These are phyloP conservation scores for Termitomyces sp. DNA, from an alignment of 768 basidiomycete genomes.

Conservation along the genomic window DNA sequence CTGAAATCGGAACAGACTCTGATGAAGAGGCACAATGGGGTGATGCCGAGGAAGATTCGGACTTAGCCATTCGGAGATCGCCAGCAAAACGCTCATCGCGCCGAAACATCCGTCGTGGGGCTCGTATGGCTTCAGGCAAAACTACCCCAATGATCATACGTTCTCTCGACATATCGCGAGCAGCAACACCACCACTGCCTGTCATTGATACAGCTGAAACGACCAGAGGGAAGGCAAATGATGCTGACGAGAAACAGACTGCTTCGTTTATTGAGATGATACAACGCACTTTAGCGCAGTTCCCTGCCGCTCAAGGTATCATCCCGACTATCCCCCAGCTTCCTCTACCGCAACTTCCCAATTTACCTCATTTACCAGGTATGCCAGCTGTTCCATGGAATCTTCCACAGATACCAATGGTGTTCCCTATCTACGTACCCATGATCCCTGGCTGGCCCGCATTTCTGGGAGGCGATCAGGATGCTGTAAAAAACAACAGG, in stretches of 20 bases:
- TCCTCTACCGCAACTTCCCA: slow-evolving; percentile 51
- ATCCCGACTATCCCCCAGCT: slow-evolving; percentile 41
- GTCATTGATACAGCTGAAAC: slow-evolving; percentile 11
- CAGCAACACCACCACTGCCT: slow-evolving; percentile 25
- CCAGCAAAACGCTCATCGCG: slow-evolving; percentile 27
- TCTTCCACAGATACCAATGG: slow-evolving; percentile 65
- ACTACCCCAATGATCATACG: slow-evolving; percentile 19
- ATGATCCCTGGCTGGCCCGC: slow-evolving; percentile 58
- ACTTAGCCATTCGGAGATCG: slow-evolving; percentile 29
- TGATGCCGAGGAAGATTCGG: slow-evolving; percentile 66
- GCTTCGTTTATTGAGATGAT: slow-evolving; percentile 64
- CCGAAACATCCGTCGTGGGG: slow-evolving; percentile 25
- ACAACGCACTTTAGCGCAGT: slow-evolving; percentile 66
- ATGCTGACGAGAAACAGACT: slow-evolving; percentile 40
- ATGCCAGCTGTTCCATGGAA: slow-evolving; percentile 62
- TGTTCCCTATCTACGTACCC: slow-evolving; percentile 77
- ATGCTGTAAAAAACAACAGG: slow-evolving; percentile 22
- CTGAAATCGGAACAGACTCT: slow-evolving; percentile 20
- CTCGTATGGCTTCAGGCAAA: slow-evolving; percentile 22
- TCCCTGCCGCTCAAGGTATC: slow-evolving; percentile 50
- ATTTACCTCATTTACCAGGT: slow-evolving; percentile 62
- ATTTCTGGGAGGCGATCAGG: slow-evolving; percentile 49
- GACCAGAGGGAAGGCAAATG: slow-evolving; percentile 21
- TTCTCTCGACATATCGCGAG: slow-evolving; percentile 27
- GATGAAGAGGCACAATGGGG: slow-evolving; percentile 60